A percentile compares a stretch with the other conserved stretches of the same genome.
Evolutionary conservation across 352 stramenopile genomes (phyloP).

Genomic region (Phytophthora rubi): DNA sequence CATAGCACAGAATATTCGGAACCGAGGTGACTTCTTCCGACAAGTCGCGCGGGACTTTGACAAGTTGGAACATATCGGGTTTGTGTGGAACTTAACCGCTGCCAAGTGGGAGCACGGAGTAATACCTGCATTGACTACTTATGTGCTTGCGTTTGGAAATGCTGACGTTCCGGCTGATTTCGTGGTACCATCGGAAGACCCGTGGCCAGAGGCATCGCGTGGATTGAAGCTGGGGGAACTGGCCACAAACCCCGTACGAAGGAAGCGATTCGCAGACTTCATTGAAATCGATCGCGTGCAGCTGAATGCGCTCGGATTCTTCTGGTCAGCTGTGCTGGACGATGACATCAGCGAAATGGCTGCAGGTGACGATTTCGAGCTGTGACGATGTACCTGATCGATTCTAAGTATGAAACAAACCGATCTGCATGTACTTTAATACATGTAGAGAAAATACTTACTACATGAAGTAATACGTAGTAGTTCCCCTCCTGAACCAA

Average conservation of each 20-base stretch:
- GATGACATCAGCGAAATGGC: slow-evolving; percentile 11
- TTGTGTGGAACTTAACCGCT: slow-evolving; percentile 59
- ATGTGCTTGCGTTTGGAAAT: slow-evolving; percentile 46
- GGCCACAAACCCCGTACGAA: slow-evolving; percentile 27
- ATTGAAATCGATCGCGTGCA: slow-evolving; percentile 59
- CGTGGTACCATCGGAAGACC: slow-evolving; percentile 46
- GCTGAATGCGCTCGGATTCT: slow-evolving; percentile 56
- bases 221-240: slow-evolving; percentile 49
- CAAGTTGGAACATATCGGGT: slow-evolving; percentile 55
- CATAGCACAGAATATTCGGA: slow-evolving; percentile 63
- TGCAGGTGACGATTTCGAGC: background rate
- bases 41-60: slow-evolving; percentile 58
- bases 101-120: slow-evolving; percentile 54
- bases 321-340: slow-evolving; percentile 39
- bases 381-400: background rate
- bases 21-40: slow-evolving; percentile 50
- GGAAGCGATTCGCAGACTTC: slow-evolving; percentile 47
- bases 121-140: slow-evolving; percentile 53
- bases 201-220: slow-evolving; percentile 49
- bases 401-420: too few species aligned
- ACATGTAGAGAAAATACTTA: too few species aligned
- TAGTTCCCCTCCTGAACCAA: too few species aligned
- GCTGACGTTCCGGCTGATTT: slow-evolving; percentile 48
- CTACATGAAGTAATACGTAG: too few species aligned
- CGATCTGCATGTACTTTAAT: too few species aligned